These are phyloP conservation scores for Gossypium arboreum DNA, from an alignment of 345 rosid species.

Conservation along the genomic window DNA sequence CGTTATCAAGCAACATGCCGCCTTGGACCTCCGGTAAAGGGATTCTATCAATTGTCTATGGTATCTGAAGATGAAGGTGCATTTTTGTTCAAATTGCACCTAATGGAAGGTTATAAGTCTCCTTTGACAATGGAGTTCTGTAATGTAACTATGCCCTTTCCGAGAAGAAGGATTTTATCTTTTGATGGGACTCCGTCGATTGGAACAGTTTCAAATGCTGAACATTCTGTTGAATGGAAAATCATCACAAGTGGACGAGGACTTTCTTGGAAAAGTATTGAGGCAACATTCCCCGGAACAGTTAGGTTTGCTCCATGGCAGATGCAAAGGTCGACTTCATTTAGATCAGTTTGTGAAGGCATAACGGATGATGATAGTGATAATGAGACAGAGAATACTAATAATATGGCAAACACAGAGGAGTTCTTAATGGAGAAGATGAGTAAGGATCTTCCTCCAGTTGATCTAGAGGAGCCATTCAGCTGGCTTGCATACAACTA, in stretches of 20 bases:
- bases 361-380: conserved; percentile 77
- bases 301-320: conserved; percentile 85
- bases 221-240: conserved; percentile 91
- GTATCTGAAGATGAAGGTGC: conserved; percentile 97
- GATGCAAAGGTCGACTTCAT: conserved; percentile 37
- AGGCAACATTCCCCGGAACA: conserved; percentile 91
- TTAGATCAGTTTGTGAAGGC: conserved; percentile 31
- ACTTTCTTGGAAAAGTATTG: conserved; percentile 68
- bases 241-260: conserved; percentile 67
- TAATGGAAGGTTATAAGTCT: conserved; percentile 85
- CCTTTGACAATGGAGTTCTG: conserved; percentile 88
- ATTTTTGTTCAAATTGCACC: conserved; percentile 70
- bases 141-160: conserved; percentile 88
- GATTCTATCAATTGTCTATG: conserved; percentile 95
- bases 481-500: conserved; percentile 93
- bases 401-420: conserved; percentile 67
- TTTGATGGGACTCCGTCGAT: conserved; percentile 88
- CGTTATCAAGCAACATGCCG: conserved; percentile 72
- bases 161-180: conserved; percentile 66
- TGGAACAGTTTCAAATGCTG: conserved; percentile 73
- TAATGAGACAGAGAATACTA: conserved; percentile 49
- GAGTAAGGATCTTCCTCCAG: conserved; percentile 78
- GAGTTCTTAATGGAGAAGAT: conserved; percentile 81
- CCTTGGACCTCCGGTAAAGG: conserved; percentile 82
- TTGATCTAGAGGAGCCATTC: conserved; percentile 88